phyloP scores from a whole-genome alignment of 108 stramenopile genomes.

The Cyclostephanos tholiformis region DNA sequence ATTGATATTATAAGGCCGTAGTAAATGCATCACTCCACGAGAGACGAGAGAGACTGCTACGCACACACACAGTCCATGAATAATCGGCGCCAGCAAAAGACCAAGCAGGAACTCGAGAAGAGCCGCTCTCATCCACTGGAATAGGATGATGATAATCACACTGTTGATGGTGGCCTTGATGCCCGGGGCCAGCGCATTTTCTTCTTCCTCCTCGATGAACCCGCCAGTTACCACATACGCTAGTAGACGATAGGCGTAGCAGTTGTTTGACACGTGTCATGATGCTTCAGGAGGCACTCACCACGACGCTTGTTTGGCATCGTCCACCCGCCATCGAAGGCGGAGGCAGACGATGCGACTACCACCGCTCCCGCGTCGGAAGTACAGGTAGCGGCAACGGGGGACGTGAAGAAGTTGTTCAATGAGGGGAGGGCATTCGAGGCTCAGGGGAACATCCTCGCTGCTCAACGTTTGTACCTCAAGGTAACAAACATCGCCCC shows the following conservation, averaged over 20 bases:
- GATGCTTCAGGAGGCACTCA: neutral
- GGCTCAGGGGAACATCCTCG: conserved; percentile 74
- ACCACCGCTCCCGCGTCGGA: conserved; percentile 1
- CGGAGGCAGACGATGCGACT: neutral
- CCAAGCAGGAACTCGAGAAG: neutral
- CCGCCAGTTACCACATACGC: neutral
- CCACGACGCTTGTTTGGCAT: conserved; percentile 5
- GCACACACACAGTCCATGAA: no score
- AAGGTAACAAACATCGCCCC: conserved; percentile 82
- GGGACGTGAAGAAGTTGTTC: conserved; percentile 59
- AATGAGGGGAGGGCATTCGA: conserved; percentile 80
- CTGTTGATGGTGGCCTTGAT: conserved; percentile 3
- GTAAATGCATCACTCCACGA: no score
- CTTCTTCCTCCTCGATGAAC: neutral
- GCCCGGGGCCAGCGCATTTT: neutral
- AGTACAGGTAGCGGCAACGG: conserved; percentile 31
- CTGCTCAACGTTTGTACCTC: conserved; percentile 75
- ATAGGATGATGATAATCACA: neutral
- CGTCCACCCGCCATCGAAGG: conserved; percentile 6
- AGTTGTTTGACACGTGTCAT: neutral
- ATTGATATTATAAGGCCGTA: no score
- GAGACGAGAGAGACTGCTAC: no score
- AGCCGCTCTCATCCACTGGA: neutral
- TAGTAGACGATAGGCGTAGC: neutral
- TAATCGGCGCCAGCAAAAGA: no score